These are phyloP conservation scores for Cyclotella baltica DNA, from an alignment of 108 stramenopile species.

Conservation along the genomic window DNA sequence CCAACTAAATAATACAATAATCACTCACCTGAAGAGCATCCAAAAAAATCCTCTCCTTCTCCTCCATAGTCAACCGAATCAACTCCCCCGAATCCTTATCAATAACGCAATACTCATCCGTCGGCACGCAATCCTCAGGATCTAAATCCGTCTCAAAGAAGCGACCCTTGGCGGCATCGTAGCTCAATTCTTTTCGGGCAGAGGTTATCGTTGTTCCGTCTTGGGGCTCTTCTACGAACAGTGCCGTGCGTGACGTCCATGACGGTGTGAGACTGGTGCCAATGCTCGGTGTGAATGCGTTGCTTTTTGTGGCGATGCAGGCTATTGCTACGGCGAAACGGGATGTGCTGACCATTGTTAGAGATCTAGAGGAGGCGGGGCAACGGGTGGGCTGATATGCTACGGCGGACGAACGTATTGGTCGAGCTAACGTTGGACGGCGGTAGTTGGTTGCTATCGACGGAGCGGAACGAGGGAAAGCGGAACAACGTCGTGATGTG, in stretches of 20 bases:
- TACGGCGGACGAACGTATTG: too few relatives aligned
- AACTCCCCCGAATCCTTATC: constrained; percentile 73
- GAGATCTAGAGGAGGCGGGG: neutral
- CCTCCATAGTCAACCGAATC: constrained; percentile 81
- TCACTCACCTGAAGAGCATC: constrained; percentile 91
- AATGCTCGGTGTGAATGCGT: constrained; percentile 35
- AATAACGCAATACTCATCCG: constrained; percentile 84
- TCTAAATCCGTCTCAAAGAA: constrained; percentile 79
- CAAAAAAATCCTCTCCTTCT: constrained; percentile 95
- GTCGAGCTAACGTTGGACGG: too few relatives aligned
- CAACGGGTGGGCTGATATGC: neutral
- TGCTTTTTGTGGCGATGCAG: constrained; percentile 28
- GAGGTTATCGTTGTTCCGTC: constrained; percentile 55
- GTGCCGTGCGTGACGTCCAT: constrained; percentile 4
- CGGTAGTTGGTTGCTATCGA: neutral
- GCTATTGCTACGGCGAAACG: constrained; percentile 24
- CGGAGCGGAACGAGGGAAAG: too few relatives aligned
- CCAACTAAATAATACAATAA: neutral
- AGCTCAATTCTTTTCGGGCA: constrained; percentile 73
- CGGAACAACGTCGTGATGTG: too few relatives aligned
- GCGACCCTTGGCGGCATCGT: constrained; percentile 69
- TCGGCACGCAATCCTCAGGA: constrained; percentile 75
- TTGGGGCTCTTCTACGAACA: constrained; percentile 45
- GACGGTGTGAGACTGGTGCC: constrained; percentile 14
- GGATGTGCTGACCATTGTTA: constrained; percentile 13